Conservation (phyloP, 345 rosid species). For the Conringia planisiliqua region DNA sequence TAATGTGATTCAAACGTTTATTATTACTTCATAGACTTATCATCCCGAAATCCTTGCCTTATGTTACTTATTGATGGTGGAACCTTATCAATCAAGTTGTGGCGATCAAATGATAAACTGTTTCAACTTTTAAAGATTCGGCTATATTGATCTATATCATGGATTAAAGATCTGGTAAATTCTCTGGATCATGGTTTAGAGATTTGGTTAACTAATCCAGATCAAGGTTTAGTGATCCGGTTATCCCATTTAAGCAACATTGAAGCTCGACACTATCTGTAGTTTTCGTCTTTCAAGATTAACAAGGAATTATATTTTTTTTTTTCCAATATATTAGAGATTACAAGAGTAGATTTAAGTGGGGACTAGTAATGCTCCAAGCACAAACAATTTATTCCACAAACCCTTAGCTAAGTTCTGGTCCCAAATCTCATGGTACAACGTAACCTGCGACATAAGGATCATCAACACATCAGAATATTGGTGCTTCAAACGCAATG, state of each 20-base stretch:
- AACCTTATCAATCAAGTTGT: background rate
- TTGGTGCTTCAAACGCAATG: background rate
- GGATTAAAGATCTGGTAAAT: background rate
- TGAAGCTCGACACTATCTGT: background rate
- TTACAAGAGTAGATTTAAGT: background rate
- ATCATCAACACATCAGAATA: background rate
- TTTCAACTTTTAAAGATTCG: background rate
- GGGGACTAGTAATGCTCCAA: background rate
- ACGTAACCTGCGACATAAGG: slow-evolving; percentile 15
- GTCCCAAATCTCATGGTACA: slow-evolving; percentile 21
- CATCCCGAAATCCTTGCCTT: background rate
- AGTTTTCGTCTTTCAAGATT: background rate
- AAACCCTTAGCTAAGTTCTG: background rate
- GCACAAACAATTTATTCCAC: background rate
- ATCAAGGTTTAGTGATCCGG: background rate
- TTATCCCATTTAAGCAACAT: background rate
- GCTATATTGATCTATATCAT: background rate
- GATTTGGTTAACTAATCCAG: background rate
- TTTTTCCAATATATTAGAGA: background rate
- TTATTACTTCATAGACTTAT: slow-evolving; percentile 10
- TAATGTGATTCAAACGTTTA: slow-evolving; percentile 11
- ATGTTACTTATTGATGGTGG: background rate
- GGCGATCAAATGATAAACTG: background rate
- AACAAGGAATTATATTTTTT: background rate
- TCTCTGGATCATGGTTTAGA: background rate